Conservation (phyloP, 805 yeast species). For the Debaryomyces tyrocola region DNA sequence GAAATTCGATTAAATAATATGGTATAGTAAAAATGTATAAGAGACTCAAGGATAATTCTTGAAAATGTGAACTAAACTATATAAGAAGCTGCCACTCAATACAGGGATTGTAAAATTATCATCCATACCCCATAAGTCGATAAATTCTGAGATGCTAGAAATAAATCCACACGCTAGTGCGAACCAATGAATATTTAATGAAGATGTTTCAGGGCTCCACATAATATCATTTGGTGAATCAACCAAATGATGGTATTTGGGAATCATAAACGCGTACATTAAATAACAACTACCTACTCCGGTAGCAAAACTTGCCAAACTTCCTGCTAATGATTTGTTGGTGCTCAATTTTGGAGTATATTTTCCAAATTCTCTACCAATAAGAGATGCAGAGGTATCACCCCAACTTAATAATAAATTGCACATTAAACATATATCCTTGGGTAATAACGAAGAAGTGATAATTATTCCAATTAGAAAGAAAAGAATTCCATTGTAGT, state of each 20-base stretch:
- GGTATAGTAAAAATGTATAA: neutral
- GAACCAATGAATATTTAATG: constrained; percentile 50
- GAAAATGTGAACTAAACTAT: constrained; percentile 40
- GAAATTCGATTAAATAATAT: constrained; percentile 6
- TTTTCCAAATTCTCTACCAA: constrained; percentile 85
- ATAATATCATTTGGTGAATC: constrained; percentile 59
- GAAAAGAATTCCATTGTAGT: constrained; percentile 84
- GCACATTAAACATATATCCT: constrained; percentile 78
- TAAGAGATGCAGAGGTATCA: constrained; percentile 93
- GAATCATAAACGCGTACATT: constrained; percentile 73
- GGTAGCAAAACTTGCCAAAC: constrained; percentile 75
- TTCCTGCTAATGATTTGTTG: constrained; percentile 87
- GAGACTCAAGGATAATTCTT: neutral
- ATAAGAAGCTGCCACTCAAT: constrained; percentile 67
- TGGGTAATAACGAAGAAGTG: constrained; percentile 68
- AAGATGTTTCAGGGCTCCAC: constrained; percentile 66
- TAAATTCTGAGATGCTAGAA: constrained; percentile 85
- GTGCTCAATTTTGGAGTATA: constrained; percentile 74
- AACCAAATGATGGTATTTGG: constrained; percentile 50
- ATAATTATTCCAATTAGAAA: constrained; percentile 76
- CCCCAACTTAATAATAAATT: constrained; percentile 90
- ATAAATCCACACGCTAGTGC: constrained; percentile 72
- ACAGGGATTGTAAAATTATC: constrained; percentile 96
- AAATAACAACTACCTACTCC: constrained; percentile 66
- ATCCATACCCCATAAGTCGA: constrained; percentile 74